Evolutionary conservation across 192 early-diverging fungal genomes (phyloP).

Genomic region (Coemansia sp.): DNA sequence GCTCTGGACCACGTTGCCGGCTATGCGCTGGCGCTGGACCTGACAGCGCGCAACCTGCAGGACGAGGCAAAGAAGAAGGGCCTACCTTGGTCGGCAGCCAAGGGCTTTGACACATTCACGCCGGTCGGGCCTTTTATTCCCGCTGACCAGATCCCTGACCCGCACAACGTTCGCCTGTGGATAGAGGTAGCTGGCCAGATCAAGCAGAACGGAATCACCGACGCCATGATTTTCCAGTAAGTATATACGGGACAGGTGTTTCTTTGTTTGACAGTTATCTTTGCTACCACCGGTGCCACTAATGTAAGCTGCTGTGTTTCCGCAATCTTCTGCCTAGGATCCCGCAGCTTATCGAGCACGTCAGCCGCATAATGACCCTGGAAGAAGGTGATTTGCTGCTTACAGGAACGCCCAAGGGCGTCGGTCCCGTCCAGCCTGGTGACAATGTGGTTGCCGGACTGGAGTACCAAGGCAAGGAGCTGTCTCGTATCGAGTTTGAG

Average conservation of each 20-base stretch:
- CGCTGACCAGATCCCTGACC: conserved; percentile 66
- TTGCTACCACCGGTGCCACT: neutral
- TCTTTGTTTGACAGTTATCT: neutral
- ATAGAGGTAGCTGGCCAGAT: conserved; percentile 73
- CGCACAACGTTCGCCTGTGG: conserved; percentile 72
- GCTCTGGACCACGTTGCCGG: conserved; percentile 69
- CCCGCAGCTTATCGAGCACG: conserved; percentile 74
- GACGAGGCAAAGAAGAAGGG: conserved; percentile 79
- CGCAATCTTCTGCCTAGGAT: conserved; percentile 52
- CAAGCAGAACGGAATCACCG: conserved; percentile 82
- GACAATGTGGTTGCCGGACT: conserved; percentile 76
- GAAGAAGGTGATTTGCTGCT: conserved; percentile 88
- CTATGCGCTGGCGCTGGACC: conserved; percentile 86
- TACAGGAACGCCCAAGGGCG: conserved; percentile 90
- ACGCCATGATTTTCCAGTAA: conserved; percentile 90
- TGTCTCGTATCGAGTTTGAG: conserved; percentile 45
- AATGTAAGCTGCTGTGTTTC: neutral
- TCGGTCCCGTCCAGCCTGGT: conserved; percentile 80
- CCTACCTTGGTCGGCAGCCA: conserved; percentile 87
- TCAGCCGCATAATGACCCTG: conserved; percentile 85
- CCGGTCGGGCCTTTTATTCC: conserved; percentile 86
- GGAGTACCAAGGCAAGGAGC: conserved; percentile 43
- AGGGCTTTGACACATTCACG: conserved; percentile 95
- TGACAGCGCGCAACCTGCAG: conserved; percentile 91
- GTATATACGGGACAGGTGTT: neutral